These are phyloP conservation scores for Selenicereus undatus DNA, from an alignment of 148 eudicot species.

Conservation along the genomic window DNA sequence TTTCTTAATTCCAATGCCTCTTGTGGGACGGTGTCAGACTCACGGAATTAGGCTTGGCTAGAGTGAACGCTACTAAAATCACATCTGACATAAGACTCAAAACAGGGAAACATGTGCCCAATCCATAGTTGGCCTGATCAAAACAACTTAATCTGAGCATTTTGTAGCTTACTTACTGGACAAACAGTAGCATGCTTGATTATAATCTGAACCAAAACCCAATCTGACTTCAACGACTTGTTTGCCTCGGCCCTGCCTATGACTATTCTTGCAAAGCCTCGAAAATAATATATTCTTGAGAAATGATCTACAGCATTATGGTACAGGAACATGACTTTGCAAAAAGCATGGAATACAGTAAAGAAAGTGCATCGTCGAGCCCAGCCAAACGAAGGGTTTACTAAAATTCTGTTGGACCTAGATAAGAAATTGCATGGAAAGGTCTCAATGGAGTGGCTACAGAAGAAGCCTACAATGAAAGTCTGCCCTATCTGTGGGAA, in stretches of 20 bases:
- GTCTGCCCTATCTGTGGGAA: slow-evolving; percentile 97
- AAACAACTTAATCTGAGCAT: not conserved
- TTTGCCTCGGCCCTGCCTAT: not conserved
- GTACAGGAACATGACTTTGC: slow-evolving; percentile 68
- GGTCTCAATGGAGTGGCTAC: slow-evolving; percentile 99
- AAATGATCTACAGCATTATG: slow-evolving; percentile 5
- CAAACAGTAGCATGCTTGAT: too few species aligned
- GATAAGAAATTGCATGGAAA: slow-evolving; percentile 73
- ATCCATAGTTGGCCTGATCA: not conserved
- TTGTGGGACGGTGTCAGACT: not conserved
- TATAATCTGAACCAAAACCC: not conserved
- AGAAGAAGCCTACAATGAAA: slow-evolving; percentile 79
- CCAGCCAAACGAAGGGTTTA: slow-evolving; percentile 98
- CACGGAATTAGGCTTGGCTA: too few species aligned
- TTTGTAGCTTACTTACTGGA: not conserved
- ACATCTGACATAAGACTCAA: too few species aligned
- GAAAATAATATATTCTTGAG: not conserved
- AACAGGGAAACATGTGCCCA: too few species aligned
- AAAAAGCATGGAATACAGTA: slow-evolving; percentile 82
- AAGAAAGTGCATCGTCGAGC: slow-evolving; percentile 87
- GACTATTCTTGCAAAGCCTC: not conserved
- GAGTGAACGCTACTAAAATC: too few species aligned
- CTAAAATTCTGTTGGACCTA: slow-evolving; percentile 66
- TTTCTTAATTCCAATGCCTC: not conserved
- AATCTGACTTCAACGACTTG: not conserved